phyloP scores from a whole-genome alignment of 352 stramenopile species.

The Thalassiosira exigua region DNA sequence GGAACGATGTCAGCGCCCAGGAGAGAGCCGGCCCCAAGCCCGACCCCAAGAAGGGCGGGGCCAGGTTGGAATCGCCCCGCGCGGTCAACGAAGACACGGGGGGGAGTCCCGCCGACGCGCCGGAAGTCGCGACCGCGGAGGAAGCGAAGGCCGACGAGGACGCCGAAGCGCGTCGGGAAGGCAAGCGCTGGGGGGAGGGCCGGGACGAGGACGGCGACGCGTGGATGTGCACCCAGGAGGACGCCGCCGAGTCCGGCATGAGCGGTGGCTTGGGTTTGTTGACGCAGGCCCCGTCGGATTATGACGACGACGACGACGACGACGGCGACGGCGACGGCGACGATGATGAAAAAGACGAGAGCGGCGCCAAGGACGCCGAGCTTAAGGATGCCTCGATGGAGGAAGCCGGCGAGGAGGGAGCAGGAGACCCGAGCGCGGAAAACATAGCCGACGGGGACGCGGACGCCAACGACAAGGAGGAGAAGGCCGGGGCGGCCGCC shows the following conservation, averaged over 20 bases:
- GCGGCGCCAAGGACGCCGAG: too few species aligned
- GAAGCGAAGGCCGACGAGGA: too few species aligned
- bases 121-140: too few species aligned
- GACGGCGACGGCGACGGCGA: neutral
- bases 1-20: too few species aligned
- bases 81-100: too few species aligned
- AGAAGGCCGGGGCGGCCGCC: neutral
- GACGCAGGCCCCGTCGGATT: constrained; percentile 22
- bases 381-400: neutral
- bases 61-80: too few species aligned
- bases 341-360: constrained; percentile 7
- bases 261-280: constrained; percentile 14
- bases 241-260: constrained; percentile 2
- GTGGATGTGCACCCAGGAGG: constrained; percentile 1
- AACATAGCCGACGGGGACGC: neutral
- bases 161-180: too few species aligned
- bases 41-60: neutral
- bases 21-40: too few species aligned
- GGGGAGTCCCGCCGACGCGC: too few species aligned
- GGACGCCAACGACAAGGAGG: neutral
- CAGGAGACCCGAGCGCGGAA: neutral
- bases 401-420: neutral
- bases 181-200: too few species aligned
- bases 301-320: constrained; percentile 21
- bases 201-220: too few species aligned